Conservation (phyloP, 345 rosid species). For the Euclidium syriacum region DNA sequence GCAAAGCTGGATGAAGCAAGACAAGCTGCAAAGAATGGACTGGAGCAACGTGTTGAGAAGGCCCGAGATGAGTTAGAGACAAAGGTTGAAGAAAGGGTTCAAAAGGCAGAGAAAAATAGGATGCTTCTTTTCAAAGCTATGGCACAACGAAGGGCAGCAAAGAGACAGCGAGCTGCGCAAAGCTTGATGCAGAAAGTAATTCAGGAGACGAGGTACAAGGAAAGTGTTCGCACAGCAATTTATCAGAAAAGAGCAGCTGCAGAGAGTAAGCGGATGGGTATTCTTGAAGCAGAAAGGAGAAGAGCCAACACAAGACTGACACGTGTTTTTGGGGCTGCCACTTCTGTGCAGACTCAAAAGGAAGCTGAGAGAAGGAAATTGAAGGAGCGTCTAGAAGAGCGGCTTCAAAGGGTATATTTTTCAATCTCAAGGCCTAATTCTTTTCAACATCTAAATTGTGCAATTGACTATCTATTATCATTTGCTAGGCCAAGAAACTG, state of each 20-base stretch:
- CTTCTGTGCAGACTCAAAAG: conserved; percentile 54
- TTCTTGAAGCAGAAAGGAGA: conserved; percentile 79
- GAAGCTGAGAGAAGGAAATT: conserved; percentile 77
- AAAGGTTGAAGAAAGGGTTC: conserved; percentile 69
- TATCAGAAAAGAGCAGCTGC: conserved; percentile 86
- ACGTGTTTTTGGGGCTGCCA: conserved; percentile 65
- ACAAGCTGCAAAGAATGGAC: conserved; percentile 83
- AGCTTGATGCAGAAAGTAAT: conserved; percentile 63
- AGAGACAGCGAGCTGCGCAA: conserved; percentile 75
- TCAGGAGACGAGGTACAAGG: conserved; percentile 87
- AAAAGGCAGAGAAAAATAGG: conserved; percentile 87
- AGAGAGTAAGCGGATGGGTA: conserved; percentile 71
- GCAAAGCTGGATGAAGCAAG: conserved; percentile 80
- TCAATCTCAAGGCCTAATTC: background rate
- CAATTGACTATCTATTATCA: background rate
- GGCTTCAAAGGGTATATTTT: conserved; percentile 69
- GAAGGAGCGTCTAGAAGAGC: conserved; percentile 75
- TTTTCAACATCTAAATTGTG: background rate
- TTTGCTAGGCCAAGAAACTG: conserved; percentile 27
- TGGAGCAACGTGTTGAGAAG: conserved; percentile 56
- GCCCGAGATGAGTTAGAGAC: conserved; percentile 82
- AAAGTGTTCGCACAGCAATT: conserved; percentile 68
- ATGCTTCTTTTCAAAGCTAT: conserved; percentile 74
- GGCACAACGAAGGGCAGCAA: conserved; percentile 60
- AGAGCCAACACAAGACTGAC: conserved; percentile 60